A percentile compares a stretch with the other conserved stretches of the same genome.
Evolutionary conservation across 305 asterid species (phyloP).

Genomic region (Fraxinus latifolia): DNA sequence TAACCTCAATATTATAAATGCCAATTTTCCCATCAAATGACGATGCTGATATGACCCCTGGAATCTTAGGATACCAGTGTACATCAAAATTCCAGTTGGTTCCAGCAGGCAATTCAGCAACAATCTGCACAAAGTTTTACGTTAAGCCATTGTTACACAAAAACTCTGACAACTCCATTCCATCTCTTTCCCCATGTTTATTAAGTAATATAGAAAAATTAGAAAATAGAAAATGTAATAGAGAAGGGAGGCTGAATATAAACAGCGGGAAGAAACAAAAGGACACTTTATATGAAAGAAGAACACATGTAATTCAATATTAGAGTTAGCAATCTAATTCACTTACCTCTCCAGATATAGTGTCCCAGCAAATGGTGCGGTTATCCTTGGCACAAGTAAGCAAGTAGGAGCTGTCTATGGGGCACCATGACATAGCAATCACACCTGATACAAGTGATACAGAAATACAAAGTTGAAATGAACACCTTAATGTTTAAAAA

Average conservation of each 20-base stretch:
- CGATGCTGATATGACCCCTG: conserved; percentile 96
- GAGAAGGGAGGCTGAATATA: not conserved
- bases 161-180: not conserved
- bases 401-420: conserved; percentile 84
- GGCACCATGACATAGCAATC: conserved; percentile 99
- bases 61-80: conserved; percentile 96
- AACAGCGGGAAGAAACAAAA: not conserved
- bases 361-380: conserved; percentile 98
- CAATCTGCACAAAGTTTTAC: conserved; percentile 55
- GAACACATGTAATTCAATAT: not conserved
- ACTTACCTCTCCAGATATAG: conserved; percentile 76
- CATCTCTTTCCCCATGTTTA: not conserved
- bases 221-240: not conserved
- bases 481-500: conserved; percentile 1
- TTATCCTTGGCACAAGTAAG: conserved; percentile 98
- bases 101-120: conserved; percentile 94
- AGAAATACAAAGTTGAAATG: conserved; percentile 15
- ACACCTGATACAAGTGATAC: conserved; percentile 60
- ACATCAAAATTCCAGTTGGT: conserved; percentile 96
- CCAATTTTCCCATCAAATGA: conserved; percentile 98
- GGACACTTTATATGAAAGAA: conserved; percentile 10
- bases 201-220: not conserved
- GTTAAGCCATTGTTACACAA: conserved; percentile 12
- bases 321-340: conserved; percentile 21
- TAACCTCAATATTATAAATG: conserved; percentile 88